Evolutionary conservation across 2,329 filamentous ascomycete genomes (phyloP), one percentile per base, ranked within the genome.

Genomic region (Aspergillus cejpii): DNA sequence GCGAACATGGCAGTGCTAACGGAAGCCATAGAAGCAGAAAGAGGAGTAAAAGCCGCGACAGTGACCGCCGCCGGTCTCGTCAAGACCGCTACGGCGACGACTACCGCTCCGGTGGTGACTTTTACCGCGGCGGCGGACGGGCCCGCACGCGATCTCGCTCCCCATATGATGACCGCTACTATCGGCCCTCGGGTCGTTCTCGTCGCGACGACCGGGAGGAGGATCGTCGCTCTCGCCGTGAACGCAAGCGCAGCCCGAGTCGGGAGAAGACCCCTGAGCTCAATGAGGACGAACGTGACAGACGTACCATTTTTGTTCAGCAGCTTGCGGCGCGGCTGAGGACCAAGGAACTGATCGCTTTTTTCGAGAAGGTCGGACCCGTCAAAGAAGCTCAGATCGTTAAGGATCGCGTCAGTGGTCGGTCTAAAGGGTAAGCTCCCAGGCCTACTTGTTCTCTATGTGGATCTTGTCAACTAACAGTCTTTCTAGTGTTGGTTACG

Each of bases 371-470:
- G 70, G 85, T 92, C 59, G 92, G 92, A 52, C 83, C 87, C 29
- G 92, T 98, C 44, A 94, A 92, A 59, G 92, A 97, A 67, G 92
- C 92, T 40, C 92, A 97, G 73, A 98, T 98, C 61, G 92, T 98
- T 42, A 97, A 97, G 71, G 92, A 98, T 61, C 81, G 92, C 51
- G 90, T 98, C 52, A 96, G 89, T 71, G 87, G 89, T 59, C 87
- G 92, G 71, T 96, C 90, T 51, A 98, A 98, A 77, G 92, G 92
- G 91, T 95, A 76, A 63, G n/a, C n/a, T n/a, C 85, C 24, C 48
- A 6, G 42, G 14, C 43, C 36, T 37, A 31, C 34, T 21, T 38
- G 38, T 6, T 58, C 8, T 14, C 6, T 10, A 33, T 24, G 1
- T 5, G 29, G 6, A 7, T 40, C 19, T 19, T 43, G 20, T 20